Conservation (phyloP, 352 stramenopile species). For the Pythium chondricola region DNA sequence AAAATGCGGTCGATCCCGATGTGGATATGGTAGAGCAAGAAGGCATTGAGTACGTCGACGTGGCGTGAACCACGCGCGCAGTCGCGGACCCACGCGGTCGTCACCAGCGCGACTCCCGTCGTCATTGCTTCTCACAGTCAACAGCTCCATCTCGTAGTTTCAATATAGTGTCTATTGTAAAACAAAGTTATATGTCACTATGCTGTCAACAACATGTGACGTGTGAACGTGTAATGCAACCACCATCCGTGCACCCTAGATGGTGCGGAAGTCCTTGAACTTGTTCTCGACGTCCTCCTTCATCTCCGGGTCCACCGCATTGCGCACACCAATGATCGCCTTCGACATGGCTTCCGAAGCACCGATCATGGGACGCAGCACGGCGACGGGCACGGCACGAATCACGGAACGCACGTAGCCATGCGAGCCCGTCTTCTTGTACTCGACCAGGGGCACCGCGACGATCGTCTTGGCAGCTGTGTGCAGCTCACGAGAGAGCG, state of each 20-base stretch:
- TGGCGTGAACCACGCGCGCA: conserved; percentile 7
- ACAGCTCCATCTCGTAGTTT: no score
- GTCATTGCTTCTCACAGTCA: no score
- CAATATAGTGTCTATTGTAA: neutral
- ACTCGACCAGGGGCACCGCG: conserved; percentile 84
- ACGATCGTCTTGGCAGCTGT: conserved; percentile 86
- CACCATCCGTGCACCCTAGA: no score
- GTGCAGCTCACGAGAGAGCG: conserved; percentile 75
- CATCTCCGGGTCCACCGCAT: conserved; percentile 81
- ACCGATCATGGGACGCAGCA: conserved; percentile 84
- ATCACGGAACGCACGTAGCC: conserved; percentile 86
- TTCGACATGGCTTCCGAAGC: conserved; percentile 82
- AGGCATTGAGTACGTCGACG: conserved; percentile 24
- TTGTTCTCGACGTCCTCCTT: conserved; percentile 91
- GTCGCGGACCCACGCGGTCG: conserved; percentile 27
- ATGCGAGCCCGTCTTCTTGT: conserved; percentile 87
- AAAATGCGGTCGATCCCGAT: conserved; percentile 29
- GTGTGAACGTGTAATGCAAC: no score
- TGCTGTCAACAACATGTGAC: neutral
- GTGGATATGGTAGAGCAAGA: conserved; percentile 31
- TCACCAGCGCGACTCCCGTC: conserved; percentile 28
- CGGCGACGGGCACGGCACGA: conserved; percentile 77
- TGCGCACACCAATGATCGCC: conserved; percentile 81
- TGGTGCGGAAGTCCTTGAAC: conserved; percentile 82
- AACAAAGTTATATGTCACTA: neutral